phyloP scores from a whole-genome alignment of 2,329 filamentous ascomycete genomes.

The Exophiala calicioides region DNA sequence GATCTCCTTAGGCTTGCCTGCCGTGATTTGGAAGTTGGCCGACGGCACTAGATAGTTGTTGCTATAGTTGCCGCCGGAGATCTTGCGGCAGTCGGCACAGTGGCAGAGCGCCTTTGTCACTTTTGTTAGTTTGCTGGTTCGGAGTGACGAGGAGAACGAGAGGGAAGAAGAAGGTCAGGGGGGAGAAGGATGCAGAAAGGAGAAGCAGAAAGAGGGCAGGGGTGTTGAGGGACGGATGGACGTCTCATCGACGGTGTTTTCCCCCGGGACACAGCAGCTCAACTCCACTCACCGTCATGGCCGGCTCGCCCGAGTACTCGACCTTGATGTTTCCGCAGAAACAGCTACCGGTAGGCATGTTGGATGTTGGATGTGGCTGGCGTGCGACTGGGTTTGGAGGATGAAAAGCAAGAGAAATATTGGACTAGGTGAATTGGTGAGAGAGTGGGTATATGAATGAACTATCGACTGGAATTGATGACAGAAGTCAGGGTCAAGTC shows the following conservation, averaged over 20 bases:
- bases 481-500: no score
- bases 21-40: conserved; percentile 33
- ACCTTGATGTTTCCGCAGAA: conserved; percentile 41
- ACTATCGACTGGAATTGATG: no score
- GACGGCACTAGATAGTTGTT: conserved; percentile 37
- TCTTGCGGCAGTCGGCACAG: conserved; percentile 43
- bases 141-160: no score
- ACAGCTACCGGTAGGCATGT: conserved; percentile 36
- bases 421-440: no score
- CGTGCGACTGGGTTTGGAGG: not conserved
- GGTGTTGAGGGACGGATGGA: not conserved
- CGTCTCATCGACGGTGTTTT: not conserved
- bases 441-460: no score
- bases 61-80: conserved; percentile 36
- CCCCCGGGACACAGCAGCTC: not conserved
- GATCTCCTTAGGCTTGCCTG: conserved; percentile 39
- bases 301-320: conserved; percentile 36
- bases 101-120: conserved; percentile 39
- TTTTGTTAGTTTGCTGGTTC: no score
- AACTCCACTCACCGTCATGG: conserved; percentile 33
- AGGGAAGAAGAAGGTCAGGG: no score
- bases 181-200: no score
- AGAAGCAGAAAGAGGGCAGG: not conserved
- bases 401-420: no score
- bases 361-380: conserved; percentile 7